These are phyloP conservation scores for Chenopodium album DNA, from an alignment of 148 eudicot species.

Conservation along the genomic window DNA sequence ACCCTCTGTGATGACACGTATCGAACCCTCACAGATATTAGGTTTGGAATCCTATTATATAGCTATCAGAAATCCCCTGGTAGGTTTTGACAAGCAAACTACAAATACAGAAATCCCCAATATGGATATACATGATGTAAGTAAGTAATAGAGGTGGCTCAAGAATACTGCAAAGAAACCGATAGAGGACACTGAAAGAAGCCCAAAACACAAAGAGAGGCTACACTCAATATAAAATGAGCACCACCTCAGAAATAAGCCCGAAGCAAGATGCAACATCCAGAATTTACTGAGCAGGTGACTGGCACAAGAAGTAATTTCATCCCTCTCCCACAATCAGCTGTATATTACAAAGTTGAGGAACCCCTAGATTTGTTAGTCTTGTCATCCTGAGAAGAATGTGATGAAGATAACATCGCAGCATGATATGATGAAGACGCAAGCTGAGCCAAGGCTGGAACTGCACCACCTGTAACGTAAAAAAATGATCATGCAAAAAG, in stretches of 20 bases:
- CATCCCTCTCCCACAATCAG: neutral
- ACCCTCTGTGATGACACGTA: neutral
- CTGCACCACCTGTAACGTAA: slow-evolving; percentile 34
- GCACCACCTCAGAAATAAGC: slow-evolving; percentile 13
- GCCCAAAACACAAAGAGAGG: neutral
- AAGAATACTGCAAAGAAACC: slow-evolving; percentile 3
- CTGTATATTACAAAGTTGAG: slow-evolving; percentile 29
- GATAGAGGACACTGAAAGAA: neutral
- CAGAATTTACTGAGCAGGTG: neutral
- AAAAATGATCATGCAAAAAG: neutral
- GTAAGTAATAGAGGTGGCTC: neutral
- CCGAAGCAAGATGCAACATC: neutral
- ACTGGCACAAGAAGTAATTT: neutral
- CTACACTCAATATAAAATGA: neutral
- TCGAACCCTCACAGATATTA: neutral
- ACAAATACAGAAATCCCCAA: neutral
- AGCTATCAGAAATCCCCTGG: neutral
- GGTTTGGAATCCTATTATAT: neutral
- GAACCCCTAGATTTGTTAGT: slow-evolving; percentile 37
- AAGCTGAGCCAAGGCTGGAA: slow-evolving; percentile 47
- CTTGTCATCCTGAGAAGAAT: slow-evolving; percentile 34
- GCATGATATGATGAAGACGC: slow-evolving; percentile 50
- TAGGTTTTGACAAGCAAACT: neutral
- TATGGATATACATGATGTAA: neutral
- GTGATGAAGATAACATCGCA: slow-evolving; percentile 31